Base-by-base conservation (phyloP, 208 protist species). In the Lotmaria passim region DNA sequence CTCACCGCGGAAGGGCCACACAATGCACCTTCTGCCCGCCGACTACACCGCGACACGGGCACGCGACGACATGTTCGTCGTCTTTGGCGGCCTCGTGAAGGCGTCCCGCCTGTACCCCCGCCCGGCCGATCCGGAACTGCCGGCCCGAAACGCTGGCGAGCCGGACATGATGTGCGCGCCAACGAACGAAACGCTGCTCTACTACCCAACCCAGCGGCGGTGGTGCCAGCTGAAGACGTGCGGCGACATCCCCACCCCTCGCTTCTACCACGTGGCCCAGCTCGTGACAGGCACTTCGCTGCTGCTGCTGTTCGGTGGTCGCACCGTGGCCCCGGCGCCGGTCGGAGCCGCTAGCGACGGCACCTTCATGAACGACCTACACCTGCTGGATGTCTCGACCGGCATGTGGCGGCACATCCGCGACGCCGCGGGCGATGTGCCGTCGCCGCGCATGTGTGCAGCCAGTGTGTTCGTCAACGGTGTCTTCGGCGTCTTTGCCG, bases 261-360 rank as follows among this genome's bases (percentile, higher is more conserved):
- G 82, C 50, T 83, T 76, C 52, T 84, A 78, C 38, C 82, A 88
- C 47, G 75, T 81, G 30, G 55, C 83, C 2, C 62, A 85, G 33
- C 44, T 85, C 51, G 38, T 88, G 28, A 66, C 73, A 1, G 69
- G 73, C 53, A 83, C 83, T n/a, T 55, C 75, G 34, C 65, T 85
- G 60, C 33, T 88, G 52, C 43, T 84, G 24, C 73, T 88, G n/a
- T 88, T 88, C 61, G 83, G 83, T n/a, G 83, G 83, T 7, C 78
- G 78, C 39, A 81, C 66, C 26, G 63, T 53, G 30, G 33, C 58
- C 1, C 23, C 61, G 8, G 5, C 53, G n/a, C 64, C 53, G 30
- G 43, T 30, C 28, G 38, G 48, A 7, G 36, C 62, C 0, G 47
- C 38, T 39, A 44, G 68, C 36, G 47, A 68, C 14, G 59, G 44